Evolutionary conservation across 805 yeast genomes (phyloP), one percentile per base, ranked within the genome.

Genomic region (Kurtzmaniella fragi): DNA sequence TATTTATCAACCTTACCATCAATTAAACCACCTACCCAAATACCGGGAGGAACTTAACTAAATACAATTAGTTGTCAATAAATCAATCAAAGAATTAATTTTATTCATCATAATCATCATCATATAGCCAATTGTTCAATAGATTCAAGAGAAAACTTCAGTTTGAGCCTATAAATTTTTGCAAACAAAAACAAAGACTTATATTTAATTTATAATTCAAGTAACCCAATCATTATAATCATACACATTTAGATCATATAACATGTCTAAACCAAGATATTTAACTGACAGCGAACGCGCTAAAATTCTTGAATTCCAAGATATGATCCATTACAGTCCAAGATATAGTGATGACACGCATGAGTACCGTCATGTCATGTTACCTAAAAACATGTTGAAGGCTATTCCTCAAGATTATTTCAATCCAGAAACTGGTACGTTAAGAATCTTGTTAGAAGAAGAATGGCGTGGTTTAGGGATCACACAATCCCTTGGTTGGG

Each of bases 401-500:
- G 87, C 80, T 26, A 88, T 95, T 41, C 99, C 99, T 8, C 78
- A 82, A 31, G 99, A 95, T 57, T 95, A 90, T 57, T 93, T 93
- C 71, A 83, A 84, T 54, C 80, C 89, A 2, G 95, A 90, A 42
- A 87, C 95, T 2, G 98, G 98, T 4, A 93, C 99, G 0, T 71
- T 93, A 50, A 80, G 96, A 48, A 87, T 93, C 32, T 67, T 93
- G 30, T 64, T 84, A 35, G 99, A 93, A 61, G 98, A 93, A 49
- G 99, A 93, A 63, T 93, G 99, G 99, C 75, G 99, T 61, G 98
- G 97, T 1, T 68, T 93, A 36, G 99, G 99, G 2, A 89, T 93
- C 53, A 93, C 98, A 5, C 99, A 93, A 62, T 85, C 95, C 28
- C 70, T 93, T 44, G 99, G 99, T 1, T 93, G 99, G 99, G 93